phyloP scores from a whole-genome alignment of 441 rosid genomes.

The Gossypium gossypioides region DNA sequence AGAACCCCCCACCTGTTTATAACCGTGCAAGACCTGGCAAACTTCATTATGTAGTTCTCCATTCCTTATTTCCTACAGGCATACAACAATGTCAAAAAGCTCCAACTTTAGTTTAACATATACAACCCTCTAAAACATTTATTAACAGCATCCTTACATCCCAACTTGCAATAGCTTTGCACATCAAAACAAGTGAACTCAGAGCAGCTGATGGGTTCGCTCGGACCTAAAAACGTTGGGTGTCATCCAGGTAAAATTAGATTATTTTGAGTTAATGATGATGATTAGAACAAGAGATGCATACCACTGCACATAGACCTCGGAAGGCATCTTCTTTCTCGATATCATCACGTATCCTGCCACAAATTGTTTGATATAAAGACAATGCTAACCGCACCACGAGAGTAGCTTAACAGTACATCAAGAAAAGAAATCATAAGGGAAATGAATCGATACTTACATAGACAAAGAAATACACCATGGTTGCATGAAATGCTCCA shows the following conservation, averaged over 20 bases:
- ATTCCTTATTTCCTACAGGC: conserved; percentile 64
- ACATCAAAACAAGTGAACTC: conserved; percentile 73
- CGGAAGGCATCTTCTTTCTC: conserved; percentile 98
- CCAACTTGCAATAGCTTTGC: conserved; percentile 96
- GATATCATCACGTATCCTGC: conserved; percentile 87
- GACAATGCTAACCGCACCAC: neutral
- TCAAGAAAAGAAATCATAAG: neutral
- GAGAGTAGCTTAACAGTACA: neutral
- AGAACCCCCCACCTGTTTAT: conserved; percentile 48
- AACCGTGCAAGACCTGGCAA: conserved; percentile 81
- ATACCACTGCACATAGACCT: conserved; percentile 95
- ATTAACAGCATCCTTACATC: conserved; percentile 46
- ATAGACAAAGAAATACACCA: conserved; percentile 61
- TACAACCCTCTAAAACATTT: neutral
- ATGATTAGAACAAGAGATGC: conserved; percentile 13
- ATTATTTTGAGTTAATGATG: neutral
- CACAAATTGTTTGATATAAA: conserved; percentile 12
- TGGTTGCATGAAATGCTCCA: conserved; percentile 82
- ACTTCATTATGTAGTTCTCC: conserved; percentile 78
- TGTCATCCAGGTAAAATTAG: conserved; percentile 8
- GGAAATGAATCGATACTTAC: conserved; percentile 16
- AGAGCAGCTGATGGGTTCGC: conserved; percentile 88
- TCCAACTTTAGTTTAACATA: neutral
- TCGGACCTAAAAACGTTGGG: conserved; percentile 46
- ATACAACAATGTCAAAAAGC: neutral